Evolutionary conservation across 768 basidiomycete genomes (phyloP).

Genomic region (Hygrophoropsis aurantiaca): DNA sequence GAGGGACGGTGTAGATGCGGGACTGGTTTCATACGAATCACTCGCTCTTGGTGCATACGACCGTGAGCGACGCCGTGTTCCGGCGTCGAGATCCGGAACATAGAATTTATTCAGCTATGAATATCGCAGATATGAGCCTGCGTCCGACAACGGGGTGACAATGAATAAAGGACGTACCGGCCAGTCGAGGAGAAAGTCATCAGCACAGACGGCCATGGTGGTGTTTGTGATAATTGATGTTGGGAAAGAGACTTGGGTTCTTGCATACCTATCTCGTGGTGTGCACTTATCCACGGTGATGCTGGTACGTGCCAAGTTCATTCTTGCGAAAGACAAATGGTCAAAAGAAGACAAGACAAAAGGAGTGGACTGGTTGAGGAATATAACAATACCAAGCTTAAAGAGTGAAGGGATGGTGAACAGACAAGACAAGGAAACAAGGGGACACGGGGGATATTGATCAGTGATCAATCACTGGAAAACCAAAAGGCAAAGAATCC

Average conservation of each 20-base stretch:
- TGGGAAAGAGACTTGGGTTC: constrained; percentile 32
- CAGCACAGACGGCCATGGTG: too few species aligned
- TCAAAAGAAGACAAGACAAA: neutral
- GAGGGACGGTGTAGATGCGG: neutral
- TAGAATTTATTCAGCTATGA: constrained; percentile 24
- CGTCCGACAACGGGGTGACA: neutral
- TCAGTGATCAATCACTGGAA: neutral
- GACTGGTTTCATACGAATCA: neutral
- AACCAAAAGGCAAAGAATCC: neutral
- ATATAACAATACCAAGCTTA: neutral
- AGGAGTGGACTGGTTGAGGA: neutral
- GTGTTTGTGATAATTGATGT: constrained; percentile 31
- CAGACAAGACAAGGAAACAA: too few species aligned
- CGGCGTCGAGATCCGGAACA: constrained; percentile 11
- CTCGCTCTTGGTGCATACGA: constrained; percentile 4
- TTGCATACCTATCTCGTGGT: constrained; percentile 23
- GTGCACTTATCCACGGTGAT: constrained; percentile 31
- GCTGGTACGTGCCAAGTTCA: constrained; percentile 32
- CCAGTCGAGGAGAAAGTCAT: constrained; percentile 27
- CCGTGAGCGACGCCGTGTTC: constrained; percentile 9
- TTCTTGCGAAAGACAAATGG: constrained; percentile 5
- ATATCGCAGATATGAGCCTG: constrained; percentile 4
- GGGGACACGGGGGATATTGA: neutral
- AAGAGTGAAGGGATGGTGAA: too few species aligned
- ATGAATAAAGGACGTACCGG: constrained; percentile 16